Percentiles rank a stretch among this genome's conserved stretches.
Conservation (phyloP, 306 rosid genomes). For the Spatholobus suberectus region DNA sequence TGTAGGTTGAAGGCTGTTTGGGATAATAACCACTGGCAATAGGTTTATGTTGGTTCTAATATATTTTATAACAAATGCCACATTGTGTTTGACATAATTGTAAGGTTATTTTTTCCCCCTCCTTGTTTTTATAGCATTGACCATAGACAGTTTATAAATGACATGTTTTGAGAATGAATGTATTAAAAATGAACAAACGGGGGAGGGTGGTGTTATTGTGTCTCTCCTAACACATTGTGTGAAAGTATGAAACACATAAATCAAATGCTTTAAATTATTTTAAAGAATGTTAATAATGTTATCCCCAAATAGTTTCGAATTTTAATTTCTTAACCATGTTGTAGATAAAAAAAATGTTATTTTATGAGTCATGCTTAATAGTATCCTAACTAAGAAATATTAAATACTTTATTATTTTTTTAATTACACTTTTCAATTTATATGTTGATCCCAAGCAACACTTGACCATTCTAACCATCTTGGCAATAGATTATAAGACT, state of each 20-base stretch:
- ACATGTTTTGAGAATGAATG: not conserved
- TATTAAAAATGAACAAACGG: not conserved
- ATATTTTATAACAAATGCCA: constrained; percentile 66
- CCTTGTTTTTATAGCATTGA: constrained; percentile 28
- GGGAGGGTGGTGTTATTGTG: not conserved
- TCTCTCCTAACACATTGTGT: not conserved
- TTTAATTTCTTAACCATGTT: no score
- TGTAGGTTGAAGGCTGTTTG: constrained; percentile 52
- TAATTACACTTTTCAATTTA: no score
- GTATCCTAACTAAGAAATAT: no score
- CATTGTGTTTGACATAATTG: constrained; percentile 70
- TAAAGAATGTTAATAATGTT: no score
- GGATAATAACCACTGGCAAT: constrained; percentile 50
- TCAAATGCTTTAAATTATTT: not conserved
- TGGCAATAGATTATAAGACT: no score
- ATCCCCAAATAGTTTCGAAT: no score
- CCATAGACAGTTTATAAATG: constrained; percentile 1
- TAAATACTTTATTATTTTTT: no score
- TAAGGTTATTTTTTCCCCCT: constrained; percentile 55
- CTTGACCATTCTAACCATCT: no score
- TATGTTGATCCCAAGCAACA: no score
- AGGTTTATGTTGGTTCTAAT: constrained; percentile 53
- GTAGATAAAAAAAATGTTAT: no score
- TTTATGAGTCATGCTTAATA: no score
- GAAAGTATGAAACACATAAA: not conserved